phyloP scores from a whole-genome alignment of 495 filamentous ascomycete genomes.

The Penicillium antarcticum region DNA sequence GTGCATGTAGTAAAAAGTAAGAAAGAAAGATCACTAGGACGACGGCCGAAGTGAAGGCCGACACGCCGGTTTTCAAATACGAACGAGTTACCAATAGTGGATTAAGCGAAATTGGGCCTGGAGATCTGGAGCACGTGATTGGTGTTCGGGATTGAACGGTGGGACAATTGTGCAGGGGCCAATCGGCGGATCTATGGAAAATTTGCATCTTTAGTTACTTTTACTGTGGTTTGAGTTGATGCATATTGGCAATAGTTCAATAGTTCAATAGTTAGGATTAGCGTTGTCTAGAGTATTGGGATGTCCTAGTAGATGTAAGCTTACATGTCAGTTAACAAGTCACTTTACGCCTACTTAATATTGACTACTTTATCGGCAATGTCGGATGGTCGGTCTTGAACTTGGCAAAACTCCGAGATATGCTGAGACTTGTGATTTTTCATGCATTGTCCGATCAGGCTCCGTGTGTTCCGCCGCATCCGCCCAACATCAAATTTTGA shows the following conservation, averaged over 20 bases:
- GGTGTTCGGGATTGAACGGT: slow-evolving; percentile 18
- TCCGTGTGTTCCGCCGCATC: slow-evolving; percentile 32
- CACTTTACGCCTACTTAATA: too few species aligned
- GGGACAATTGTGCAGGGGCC: slow-evolving; percentile 15
- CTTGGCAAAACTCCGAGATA: slow-evolving; percentile 14
- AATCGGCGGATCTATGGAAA: slow-evolving; percentile 25
- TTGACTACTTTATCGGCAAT: background rate
- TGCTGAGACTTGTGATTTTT: slow-evolving; percentile 17
- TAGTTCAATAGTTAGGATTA: too few species aligned
- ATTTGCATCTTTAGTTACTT: slow-evolving; percentile 7
- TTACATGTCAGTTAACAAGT: too few species aligned
- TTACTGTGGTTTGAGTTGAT: too few species aligned
- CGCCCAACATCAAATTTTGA: slow-evolving; percentile 18
- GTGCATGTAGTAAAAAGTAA: too few species aligned
- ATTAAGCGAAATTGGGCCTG: slow-evolving; percentile 38
- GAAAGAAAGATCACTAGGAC: background rate
- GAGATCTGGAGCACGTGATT: slow-evolving; percentile 27
- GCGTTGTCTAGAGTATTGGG: too few species aligned
- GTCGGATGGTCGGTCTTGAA: slow-evolving; percentile 5
- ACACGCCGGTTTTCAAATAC: slow-evolving; percentile 2
- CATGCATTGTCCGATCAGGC: slow-evolving; percentile 26
- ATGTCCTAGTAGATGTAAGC: too few species aligned
- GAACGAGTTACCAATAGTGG: slow-evolving; percentile 21
- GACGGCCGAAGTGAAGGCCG: background rate
- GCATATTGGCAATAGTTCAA: too few species aligned